A percentile compares a stretch with the other conserved stretches of the same genome.
Conservation (phyloP, 805 yeast genomes). For the Lachancea nothofagi region DNA sequence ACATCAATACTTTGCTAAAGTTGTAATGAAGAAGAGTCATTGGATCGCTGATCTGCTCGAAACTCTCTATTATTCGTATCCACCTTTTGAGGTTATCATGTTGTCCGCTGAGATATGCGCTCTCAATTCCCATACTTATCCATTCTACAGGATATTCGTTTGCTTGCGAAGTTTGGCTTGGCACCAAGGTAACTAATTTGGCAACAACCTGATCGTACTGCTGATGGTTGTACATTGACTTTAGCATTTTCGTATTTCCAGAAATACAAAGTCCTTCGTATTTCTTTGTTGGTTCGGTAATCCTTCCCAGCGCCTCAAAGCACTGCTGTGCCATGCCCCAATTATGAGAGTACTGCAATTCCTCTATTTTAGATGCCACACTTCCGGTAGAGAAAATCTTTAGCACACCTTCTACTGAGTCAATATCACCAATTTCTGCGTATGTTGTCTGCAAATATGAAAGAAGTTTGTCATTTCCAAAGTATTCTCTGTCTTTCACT, state of each 20-base stretch:
- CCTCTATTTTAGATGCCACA: constrained; percentile 68
- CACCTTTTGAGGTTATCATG: constrained; percentile 47
- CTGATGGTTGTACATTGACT: constrained; percentile 71
- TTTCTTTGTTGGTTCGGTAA: constrained; percentile 26
- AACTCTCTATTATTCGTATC: constrained; percentile 48
- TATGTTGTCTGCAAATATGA: constrained; percentile 69
- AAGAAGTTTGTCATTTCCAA: constrained; percentile 34
- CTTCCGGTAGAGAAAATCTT: constrained; percentile 64
- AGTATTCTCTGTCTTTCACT: constrained; percentile 21
- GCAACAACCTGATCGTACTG: constrained; percentile 60
- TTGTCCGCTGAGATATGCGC: constrained; percentile 64
- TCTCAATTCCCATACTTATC: constrained; percentile 65
- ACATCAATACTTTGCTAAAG: constrained; percentile 56
- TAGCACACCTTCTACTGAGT: constrained; percentile 81
- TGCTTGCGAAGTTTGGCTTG: constrained; percentile 27
- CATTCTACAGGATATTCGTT: constrained; percentile 41
- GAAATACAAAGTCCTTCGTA: constrained; percentile 19
- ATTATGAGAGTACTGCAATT: constrained; percentile 77
- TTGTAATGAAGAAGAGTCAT: constrained; percentile 53
- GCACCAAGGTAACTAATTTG: constrained; percentile 41
- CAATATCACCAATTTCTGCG: constrained; percentile 82
- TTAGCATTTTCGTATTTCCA: constrained; percentile 51
- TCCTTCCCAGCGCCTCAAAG: constrained; percentile 56
- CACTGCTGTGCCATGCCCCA: constrained; percentile 88
- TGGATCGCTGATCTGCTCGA: constrained; percentile 42